phyloP scores from a whole-genome alignment of 2,329 filamentous ascomycete genomes.

The Phialocephala sp. region DNA sequence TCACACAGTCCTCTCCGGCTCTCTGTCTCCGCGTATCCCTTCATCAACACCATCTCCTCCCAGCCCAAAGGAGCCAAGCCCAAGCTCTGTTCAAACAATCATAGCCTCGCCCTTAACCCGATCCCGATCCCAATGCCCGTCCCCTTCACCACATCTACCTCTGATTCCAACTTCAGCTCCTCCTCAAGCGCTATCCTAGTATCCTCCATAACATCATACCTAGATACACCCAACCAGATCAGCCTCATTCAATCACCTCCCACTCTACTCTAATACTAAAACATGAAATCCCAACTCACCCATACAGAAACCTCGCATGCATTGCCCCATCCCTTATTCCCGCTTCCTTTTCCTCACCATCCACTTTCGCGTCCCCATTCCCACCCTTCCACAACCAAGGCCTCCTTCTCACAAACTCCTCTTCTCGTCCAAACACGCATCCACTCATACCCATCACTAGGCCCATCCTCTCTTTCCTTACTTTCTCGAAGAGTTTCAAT shows the following conservation, averaged over 20 bases:
- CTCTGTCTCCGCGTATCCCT: no score
- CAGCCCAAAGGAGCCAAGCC: no score
- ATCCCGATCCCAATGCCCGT: not conserved
- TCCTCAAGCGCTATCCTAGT: constrained; percentile 17
- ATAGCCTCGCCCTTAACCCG: constrained; percentile 17
- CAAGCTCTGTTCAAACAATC: not conserved
- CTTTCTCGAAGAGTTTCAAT: constrained; percentile 20
- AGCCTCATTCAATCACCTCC: not conserved
- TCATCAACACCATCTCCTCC: no score
- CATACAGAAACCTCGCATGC: constrained; percentile 19
- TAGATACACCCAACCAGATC: not conserved
- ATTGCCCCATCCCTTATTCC: constrained; percentile 16
- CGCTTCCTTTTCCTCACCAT: no score
- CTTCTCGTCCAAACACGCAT: constrained; percentile 18
- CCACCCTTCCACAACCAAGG: constrained; percentile 6
- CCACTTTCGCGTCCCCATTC: no score
- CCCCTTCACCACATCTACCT: not conserved
- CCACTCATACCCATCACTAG: constrained; percentile 17
- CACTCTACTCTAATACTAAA: no score
- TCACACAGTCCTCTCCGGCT: no score
- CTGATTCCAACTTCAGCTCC: not conserved
- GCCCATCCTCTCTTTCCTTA: constrained; percentile 12
- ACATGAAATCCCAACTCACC: constrained; percentile 11
- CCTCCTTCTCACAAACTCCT: constrained; percentile 2
- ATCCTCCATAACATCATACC: constrained; percentile 26